Percentiles rank a stretch among this genome's conserved stretches.
Conservation (phyloP, 2,329 filamentous ascomycete species). For the Calonectria crousiana region DNA sequence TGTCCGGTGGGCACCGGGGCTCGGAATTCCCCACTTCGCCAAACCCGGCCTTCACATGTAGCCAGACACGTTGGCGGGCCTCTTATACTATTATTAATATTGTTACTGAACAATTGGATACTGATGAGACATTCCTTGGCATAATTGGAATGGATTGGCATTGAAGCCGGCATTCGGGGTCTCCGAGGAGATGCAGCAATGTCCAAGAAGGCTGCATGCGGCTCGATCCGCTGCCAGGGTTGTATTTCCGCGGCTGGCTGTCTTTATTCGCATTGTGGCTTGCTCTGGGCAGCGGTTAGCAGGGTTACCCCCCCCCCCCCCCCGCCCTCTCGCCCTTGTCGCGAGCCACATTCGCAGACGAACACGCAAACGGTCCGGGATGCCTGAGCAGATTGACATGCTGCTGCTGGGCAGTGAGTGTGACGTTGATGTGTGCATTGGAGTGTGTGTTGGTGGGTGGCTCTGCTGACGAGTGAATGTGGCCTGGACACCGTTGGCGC, state of each 20-base stretch:
- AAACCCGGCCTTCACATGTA: not conserved
- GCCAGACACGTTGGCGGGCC: not conserved
- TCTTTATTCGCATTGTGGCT: constrained; percentile 9
- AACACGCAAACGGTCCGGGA: not conserved
- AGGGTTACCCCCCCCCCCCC: not conserved
- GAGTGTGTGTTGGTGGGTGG: no score
- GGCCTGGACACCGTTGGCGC: constrained; percentile 69
- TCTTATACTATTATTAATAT: no score
- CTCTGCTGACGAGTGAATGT: not conserved
- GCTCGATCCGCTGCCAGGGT: not conserved
- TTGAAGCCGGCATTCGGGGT: not conserved
- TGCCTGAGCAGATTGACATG: no score
- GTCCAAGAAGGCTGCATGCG: not conserved
- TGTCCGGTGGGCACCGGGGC: not conserved
- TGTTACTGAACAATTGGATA: not conserved
- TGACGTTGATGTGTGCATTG: not conserved
- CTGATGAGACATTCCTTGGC: no score
- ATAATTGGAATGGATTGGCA: not conserved
- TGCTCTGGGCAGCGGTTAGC: constrained; percentile 3
- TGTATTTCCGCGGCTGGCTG: not conserved
- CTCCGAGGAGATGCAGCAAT: not conserved
- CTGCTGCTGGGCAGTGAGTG: not conserved
- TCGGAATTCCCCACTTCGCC: not conserved
- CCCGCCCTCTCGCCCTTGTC: not conserved
- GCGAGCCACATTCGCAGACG: not conserved